phyloP scores from a whole-genome alignment of 169 alveolate genomes.

The Plasmodium cynomolgi region DNA sequence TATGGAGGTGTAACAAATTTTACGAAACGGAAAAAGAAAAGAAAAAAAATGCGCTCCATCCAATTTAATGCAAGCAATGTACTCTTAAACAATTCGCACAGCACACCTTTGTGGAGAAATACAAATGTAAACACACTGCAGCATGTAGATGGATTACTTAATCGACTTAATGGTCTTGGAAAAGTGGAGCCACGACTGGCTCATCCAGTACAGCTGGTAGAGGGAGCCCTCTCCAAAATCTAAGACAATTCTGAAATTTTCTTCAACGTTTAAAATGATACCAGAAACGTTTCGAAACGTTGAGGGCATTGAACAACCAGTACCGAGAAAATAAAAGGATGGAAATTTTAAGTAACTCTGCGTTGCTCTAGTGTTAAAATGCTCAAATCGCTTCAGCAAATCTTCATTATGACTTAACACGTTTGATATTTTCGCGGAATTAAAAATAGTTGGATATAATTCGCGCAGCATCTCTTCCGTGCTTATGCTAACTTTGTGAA shows the following conservation, averaged over 20 bases:
- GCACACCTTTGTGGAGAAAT: background rate
- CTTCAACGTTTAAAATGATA: slow-evolving; percentile 77
- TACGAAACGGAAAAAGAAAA: background rate
- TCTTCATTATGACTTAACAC: slow-evolving; percentile 56
- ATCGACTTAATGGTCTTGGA: slow-evolving; percentile 63
- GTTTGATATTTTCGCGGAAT: slow-evolving; percentile 43
- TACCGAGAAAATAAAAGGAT: slow-evolving; percentile 90
- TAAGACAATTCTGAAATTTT: slow-evolving; percentile 84
- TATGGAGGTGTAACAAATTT: background rate
- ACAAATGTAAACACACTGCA: background rate
- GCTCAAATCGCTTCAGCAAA: slow-evolving; percentile 57
- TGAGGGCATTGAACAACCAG: slow-evolving; percentile 93
- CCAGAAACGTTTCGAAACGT: slow-evolving; percentile 92
- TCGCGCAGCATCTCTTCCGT: slow-evolving; percentile 22
- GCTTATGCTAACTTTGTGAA: slow-evolving; percentile 53
- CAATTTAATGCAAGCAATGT: background rate
- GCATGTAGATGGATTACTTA: slow-evolving; percentile 27
- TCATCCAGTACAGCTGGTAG: slow-evolving; percentile 86
- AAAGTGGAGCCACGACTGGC: slow-evolving; percentile 78
- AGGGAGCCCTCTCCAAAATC: slow-evolving; percentile 94
- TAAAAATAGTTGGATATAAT: slow-evolving; percentile 59
- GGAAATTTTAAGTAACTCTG: slow-evolving; percentile 67
- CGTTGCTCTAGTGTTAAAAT: slow-evolving; percentile 48
- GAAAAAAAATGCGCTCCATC: background rate
- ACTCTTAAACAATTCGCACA: background rate